Percentiles rank a stretch among this genome's conserved stretches.
phyloP scores from a whole-genome alignment of 1,284 basidiomycete species.

The Heterobasidion parviporum region DNA sequence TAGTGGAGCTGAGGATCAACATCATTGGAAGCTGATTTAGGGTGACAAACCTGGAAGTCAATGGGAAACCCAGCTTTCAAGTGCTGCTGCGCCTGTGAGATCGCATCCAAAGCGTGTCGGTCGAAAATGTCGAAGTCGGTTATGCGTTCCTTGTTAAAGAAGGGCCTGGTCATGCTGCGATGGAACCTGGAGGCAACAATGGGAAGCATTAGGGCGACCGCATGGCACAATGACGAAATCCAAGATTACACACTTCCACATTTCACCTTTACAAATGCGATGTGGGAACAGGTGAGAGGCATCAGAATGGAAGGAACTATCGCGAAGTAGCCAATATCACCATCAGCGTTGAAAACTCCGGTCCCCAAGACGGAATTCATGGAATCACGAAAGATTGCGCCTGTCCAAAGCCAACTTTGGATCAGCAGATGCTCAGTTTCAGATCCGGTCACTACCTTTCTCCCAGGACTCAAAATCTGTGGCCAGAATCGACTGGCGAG shows the following conservation, averaged over 20 bases:
- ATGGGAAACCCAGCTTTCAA: slow-evolving; percentile 34
- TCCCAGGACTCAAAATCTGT: neutral
- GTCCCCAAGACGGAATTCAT: slow-evolving; percentile 33
- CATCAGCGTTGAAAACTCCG: slow-evolving; percentile 57
- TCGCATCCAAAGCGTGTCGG: slow-evolving; percentile 32
- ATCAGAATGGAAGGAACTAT: slow-evolving; percentile 2
- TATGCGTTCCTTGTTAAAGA: slow-evolving; percentile 46
- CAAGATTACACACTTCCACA: slow-evolving; percentile 19
- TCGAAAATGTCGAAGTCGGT: slow-evolving; percentile 49
- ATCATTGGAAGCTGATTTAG: neutral
- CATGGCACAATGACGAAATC: neutral
- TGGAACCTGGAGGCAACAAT: slow-evolving; percentile 32
- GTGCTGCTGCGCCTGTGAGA: slow-evolving; percentile 31
- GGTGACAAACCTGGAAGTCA: slow-evolving; percentile 36
- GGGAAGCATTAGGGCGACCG: neutral
- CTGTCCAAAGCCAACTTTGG: neutral
- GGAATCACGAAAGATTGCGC: slow-evolving; percentile 2
- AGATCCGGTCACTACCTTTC: neutral
- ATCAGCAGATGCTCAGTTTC: neutral
- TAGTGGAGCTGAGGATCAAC: slow-evolving; percentile 23
- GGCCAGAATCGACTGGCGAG: neutral
- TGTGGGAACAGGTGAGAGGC: neutral
- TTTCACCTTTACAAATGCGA: slow-evolving; percentile 8
- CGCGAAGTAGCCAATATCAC: slow-evolving; percentile 16
- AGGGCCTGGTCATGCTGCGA: slow-evolving; percentile 48